Base-by-base conservation (phyloP, 2,329 filamentous ascomycete genomes). In the Didymella sp. region DNA sequence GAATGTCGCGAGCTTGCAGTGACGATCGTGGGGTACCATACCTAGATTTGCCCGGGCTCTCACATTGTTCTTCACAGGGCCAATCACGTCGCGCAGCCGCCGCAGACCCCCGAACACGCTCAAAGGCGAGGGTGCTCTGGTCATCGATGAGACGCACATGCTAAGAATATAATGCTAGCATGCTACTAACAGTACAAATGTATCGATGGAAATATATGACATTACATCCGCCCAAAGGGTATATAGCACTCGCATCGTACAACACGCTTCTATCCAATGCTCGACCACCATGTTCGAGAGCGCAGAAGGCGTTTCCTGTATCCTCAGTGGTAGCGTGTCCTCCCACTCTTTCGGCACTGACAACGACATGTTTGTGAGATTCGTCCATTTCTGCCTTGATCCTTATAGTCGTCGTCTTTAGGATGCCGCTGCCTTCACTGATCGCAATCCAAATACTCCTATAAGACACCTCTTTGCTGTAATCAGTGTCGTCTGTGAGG, bases 211-310 rank as follows among this genome's bases (percentile, higher is more conserved):
- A 22, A 28, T 17, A 22, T 1, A 13, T 31, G 28, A 52, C 28
- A 51, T 17, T n/a, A 40, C 15, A 27, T 51, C 43, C 54, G 47
- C 43, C 48, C 38, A 38, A 42, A 48, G 54, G 54, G 48, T 57
- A 57, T 57, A 57, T 48, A 38, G 13, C 48, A 37, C 25, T 79
- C 27, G 15, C 22, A 51, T 51, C 22, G 24, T 41, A 51, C 30
- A 51, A 42, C 27, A 50, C 11, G n/a, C n/a, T 33, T 13, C 19
- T 19, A 24, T 27, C n/a, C 21, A 7, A 37, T 13, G 6, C 8
- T 52, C 44, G n/a, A 57, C 31, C 19, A 57, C n/a, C 13, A 57
- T 19, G 6, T 22, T 38, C 19, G 37, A 27, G 4, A 35, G 15
- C 35, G 15, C 42, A 24, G 35, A 22, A 1, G 19, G 38, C 7